Evolutionary conservation across 1,284 basidiomycete species (phyloP), one percentile per base, ranked within the genome.

Genomic region (Hypsizygus ulmarius): DNA sequence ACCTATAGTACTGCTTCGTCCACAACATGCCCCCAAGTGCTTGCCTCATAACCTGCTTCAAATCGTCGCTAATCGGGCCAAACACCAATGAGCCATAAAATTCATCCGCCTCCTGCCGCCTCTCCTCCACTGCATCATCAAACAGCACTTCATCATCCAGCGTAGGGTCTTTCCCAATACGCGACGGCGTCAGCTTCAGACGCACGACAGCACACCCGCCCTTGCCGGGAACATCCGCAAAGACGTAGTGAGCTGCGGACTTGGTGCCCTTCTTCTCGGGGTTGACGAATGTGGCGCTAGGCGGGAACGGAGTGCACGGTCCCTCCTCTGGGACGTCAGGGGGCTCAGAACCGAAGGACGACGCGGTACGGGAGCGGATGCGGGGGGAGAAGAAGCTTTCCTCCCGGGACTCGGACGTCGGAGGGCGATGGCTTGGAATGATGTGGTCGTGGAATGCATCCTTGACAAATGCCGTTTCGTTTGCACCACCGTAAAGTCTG

Each of bases 371-470:
- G 0, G 76, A 71, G 38, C 78, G 78, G 41, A 79, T 78, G 51
- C 70, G 74, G 3, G 71, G 70, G 1, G 68, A 59, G 60, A 78
- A 78, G 52, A 74, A 65, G 4, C 64, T 65, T 63, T 65, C 73
- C 19, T 60, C 62, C 42, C 62, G 62, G 12, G 55, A 73, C 12
- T 79, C 70, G 3, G 70, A 65, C 11, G 57, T 47, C 32, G 70
- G 68, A 4, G 87, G 87, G 45, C 91, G 85, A 68, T 97, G 95
- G 11, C 74, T 75, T 3, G 85, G 84, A 54, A 98, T 85, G 65
- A 98, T 90, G 64, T 98, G 90, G 65, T 98, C 95, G 64, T 99
- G 94, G 78, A 99, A 98, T n/a, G 89, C 95, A 62, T 99, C 96
- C 72, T 99, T 99, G 61, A 91, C 90, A 64, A 87, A 95, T 1